phyloP scores from a whole-genome alignment of 2,329 filamentous ascomycete species.

The Malbranchea cinnamomea region DNA sequence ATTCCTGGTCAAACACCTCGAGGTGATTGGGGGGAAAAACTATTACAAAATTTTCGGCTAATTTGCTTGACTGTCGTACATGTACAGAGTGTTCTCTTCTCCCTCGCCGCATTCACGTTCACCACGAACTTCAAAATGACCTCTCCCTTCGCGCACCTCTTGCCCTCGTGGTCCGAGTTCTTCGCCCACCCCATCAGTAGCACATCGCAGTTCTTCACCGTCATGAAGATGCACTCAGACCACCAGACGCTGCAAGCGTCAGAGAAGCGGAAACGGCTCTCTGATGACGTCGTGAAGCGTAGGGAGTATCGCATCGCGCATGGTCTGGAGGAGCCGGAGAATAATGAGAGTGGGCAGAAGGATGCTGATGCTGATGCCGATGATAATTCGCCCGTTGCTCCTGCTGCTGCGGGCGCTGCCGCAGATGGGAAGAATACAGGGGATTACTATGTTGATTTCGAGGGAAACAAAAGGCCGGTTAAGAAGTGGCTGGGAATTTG shows the following conservation, averaged over 20 bases:
- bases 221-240: constrained; percentile 61
- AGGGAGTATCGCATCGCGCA: constrained; percentile 74
- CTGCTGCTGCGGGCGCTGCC: constrained; percentile 16
- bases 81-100: constrained; percentile 47
- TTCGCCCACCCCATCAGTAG: constrained; percentile 56
- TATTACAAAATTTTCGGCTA: too few relatives aligned
- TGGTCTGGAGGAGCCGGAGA: constrained; percentile 48
- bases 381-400: constrained; percentile 22
- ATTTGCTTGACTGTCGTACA: too few relatives aligned
- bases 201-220: constrained; percentile 48
- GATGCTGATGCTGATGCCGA: constrained; percentile 8
- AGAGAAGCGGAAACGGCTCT: constrained; percentile 55
- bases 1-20: too few relatives aligned
- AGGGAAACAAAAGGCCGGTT: constrained; percentile 36
- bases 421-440: constrained; percentile 13
- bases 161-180: constrained; percentile 57
- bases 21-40: too few relatives aligned
- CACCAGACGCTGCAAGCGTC: constrained; percentile 53
- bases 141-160: constrained; percentile 64
- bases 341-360: constrained; percentile 20
- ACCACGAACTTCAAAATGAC: constrained; percentile 62
- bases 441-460: constrained; percentile 20
- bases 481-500: constrained; percentile 84
- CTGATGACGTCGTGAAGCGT: constrained; percentile 81
- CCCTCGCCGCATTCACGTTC: constrained; percentile 58